phyloP scores from a whole-genome alignment of 495 filamentous ascomycete species.

The Bacidia rubella region DNA sequence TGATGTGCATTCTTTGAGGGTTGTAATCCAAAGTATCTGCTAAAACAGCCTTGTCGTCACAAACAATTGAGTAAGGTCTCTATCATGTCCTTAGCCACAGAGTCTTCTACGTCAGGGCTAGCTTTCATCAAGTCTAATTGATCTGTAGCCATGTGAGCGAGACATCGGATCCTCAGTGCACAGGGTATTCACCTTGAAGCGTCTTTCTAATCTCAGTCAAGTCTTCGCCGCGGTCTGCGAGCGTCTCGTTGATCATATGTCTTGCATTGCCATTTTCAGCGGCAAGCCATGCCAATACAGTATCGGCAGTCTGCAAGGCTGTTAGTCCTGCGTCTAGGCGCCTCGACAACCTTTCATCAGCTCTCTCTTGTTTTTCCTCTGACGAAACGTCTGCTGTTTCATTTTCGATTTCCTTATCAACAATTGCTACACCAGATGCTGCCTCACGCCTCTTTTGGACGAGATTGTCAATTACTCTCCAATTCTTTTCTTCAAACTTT shows the following conservation, averaged over 20 bases:
- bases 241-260: constrained; percentile 44
- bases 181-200: constrained; percentile 42
- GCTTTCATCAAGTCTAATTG: constrained; percentile 13
- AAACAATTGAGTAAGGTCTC: constrained; percentile 13
- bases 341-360: constrained; percentile 72
- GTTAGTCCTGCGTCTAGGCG: constrained; percentile 79
- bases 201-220: constrained; percentile 49
- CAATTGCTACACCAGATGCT: constrained; percentile 44
- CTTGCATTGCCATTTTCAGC: constrained; percentile 80
- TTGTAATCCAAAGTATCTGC: no score
- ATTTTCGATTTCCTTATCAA: constrained; percentile 52
- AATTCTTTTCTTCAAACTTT: constrained; percentile 93
- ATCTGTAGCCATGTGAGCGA: constrained; percentile 1
- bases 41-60: no score
- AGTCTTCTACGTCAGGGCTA: constrained; percentile 12
- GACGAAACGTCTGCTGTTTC: constrained; percentile 33
- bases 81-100: constrained; percentile 16
- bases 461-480: constrained; percentile 64
- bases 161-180: neutral
- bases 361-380: constrained; percentile 50
- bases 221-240: constrained; percentile 55
- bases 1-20: no score
- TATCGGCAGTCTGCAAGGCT: constrained; percentile 73
- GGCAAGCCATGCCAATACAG: constrained; percentile 80
- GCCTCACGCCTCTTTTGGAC: constrained; percentile 61